Conservation (phyloP, 106 monocot species). For the Triglochin maritima region DNA sequence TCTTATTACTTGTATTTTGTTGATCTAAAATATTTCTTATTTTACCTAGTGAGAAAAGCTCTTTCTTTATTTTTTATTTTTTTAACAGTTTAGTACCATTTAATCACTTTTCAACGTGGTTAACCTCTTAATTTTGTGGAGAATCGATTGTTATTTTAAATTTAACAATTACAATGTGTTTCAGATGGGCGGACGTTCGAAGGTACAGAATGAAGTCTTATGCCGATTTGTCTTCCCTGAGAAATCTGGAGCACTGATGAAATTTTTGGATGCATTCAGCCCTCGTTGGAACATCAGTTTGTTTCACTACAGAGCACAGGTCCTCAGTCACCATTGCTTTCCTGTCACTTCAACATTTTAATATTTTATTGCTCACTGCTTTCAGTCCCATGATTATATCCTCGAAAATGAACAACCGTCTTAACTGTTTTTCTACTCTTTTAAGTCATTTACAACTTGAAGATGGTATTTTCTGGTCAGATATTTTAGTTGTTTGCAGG, state of each 20-base stretch:
- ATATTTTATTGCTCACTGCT: neutral
- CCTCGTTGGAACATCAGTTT: conserved; percentile 93
- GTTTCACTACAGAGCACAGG: conserved; percentile 96
- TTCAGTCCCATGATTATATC: neutral
- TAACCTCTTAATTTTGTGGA: too few relatives aligned
- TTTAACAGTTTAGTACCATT: too few relatives aligned
- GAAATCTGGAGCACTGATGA: conserved; percentile 75
- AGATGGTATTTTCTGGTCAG: too few relatives aligned
- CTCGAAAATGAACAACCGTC: neutral
- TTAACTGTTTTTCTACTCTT: too few relatives aligned
- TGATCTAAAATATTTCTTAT: neutral
- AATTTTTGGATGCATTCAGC: conserved; percentile 86
- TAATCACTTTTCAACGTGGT: too few relatives aligned
- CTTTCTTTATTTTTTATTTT: too few relatives aligned
- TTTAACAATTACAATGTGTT: neutral
- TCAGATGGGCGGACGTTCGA: conserved; percentile 89
- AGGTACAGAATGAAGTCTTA: conserved; percentile 64
- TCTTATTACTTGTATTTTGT: neutral
- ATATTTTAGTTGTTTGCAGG: too few relatives aligned
- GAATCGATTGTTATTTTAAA: too few relatives aligned
- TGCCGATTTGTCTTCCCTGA: conserved; percentile 87
- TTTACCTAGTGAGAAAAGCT: neutral
- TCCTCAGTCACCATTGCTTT: conserved; percentile 4
- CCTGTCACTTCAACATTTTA: neutral
- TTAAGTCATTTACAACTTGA: too few relatives aligned